Evolutionary conservation across 306 rosid genomes (phyloP).

Genomic region (Vicia faba): DNA sequence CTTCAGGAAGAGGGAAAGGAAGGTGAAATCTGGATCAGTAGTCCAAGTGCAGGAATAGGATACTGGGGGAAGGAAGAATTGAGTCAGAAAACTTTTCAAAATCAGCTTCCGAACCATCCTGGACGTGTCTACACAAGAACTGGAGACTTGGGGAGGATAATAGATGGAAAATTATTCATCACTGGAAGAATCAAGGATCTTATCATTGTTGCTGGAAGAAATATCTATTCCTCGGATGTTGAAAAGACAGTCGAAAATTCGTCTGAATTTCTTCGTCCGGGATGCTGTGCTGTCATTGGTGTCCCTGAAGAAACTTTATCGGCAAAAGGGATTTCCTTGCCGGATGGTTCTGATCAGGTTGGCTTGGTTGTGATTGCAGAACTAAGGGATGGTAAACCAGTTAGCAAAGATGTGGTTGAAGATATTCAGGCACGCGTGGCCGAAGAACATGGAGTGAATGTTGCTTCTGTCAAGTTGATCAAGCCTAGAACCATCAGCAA

Average conservation of each 20-base stretch:
- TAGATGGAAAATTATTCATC: conserved; percentile 73
- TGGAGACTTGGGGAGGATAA: conserved; percentile 84
- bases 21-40: conserved; percentile 96
- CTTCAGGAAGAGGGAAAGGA: conserved; percentile 71
- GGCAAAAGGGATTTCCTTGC: conserved; percentile 69
- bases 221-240: conserved; percentile 86
- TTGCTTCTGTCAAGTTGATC: conserved; percentile 78
- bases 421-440: conserved; percentile 71
- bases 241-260: conserved; percentile 92
- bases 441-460: conserved; percentile 84
- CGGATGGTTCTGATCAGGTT: conserved; percentile 81
- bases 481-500: conserved; percentile 91
- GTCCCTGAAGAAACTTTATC: conserved; percentile 76
- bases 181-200: conserved; percentile 97
- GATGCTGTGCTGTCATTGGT: conserved; percentile 89
- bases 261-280: conserved; percentile 78
- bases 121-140: conserved; percentile 73
- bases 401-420: conserved; percentile 64
- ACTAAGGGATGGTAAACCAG: conserved; percentile 75
- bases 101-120: conserved; percentile 65
- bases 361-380: conserved; percentile 93
- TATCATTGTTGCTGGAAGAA: conserved; percentile 94
- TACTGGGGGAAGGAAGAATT: conserved; percentile 88
- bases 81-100: conserved; percentile 64
- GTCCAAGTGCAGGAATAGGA: conserved; percentile 91